phyloP scores from a whole-genome alignment of 495 filamentous ascomycete species.

The Podospora pseudocomata region DNA sequence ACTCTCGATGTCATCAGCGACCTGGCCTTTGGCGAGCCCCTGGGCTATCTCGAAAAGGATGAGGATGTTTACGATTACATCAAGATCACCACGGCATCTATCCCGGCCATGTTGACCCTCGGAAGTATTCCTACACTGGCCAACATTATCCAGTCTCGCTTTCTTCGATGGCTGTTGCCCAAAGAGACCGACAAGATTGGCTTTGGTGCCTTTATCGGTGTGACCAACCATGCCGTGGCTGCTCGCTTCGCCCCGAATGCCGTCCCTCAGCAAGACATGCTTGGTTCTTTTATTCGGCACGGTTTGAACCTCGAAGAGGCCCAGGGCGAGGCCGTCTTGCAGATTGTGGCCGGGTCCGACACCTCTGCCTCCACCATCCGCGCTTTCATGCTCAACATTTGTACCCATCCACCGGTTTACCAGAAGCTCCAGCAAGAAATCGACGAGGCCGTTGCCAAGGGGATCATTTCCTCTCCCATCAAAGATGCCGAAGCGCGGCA shows the following conservation, averaged over 20 bases:
- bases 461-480: slow-evolving; percentile 31
- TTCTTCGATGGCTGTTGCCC: slow-evolving; percentile 9
- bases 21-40: slow-evolving; percentile 27
- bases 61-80: slow-evolving; percentile 28
- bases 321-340: slow-evolving; percentile 37
- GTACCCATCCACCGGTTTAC: slow-evolving; percentile 47
- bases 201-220: slow-evolving; percentile 12
- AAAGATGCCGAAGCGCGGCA: slow-evolving; percentile 37
- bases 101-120: slow-evolving; percentile 17
- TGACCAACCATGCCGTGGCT: slow-evolving; percentile 26
- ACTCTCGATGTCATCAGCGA: slow-evolving; percentile 59
- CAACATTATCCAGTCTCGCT: slow-evolving; percentile 5
- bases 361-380: slow-evolving; percentile 60
- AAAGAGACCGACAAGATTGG: slow-evolving; percentile 17
- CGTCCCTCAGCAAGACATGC: slow-evolving; percentile 33
- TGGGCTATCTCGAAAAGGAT: slow-evolving; percentile 32
- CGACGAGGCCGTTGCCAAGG: slow-evolving; percentile 33
- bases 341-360: slow-evolving; percentile 51
- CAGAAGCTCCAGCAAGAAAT: slow-evolving; percentile 56
- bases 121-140: slow-evolving; percentile 8
- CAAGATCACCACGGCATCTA: slow-evolving; percentile 19
- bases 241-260: slow-evolving; percentile 6
- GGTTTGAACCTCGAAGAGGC: slow-evolving; percentile 43
- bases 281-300: slow-evolving; percentile 43
- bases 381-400: slow-evolving; percentile 50